phyloP scores from a whole-genome alignment of 306 rosid genomes.

The Glycyrrhiza uralensis region DNA sequence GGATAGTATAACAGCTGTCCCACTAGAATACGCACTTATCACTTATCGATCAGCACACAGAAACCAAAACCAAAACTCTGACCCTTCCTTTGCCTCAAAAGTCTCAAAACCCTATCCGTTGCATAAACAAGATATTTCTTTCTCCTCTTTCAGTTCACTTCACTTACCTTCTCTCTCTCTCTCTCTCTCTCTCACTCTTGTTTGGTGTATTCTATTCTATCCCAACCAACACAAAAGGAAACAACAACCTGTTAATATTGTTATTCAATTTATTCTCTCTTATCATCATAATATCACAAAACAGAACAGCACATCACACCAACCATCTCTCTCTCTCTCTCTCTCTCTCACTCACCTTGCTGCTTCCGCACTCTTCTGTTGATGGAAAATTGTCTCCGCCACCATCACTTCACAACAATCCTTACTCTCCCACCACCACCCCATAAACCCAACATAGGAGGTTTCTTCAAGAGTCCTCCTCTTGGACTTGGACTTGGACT shows the following conservation, averaged over 20 bases:
- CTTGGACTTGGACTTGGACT: too few species aligned
- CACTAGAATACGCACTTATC: slow-evolving; percentile 36
- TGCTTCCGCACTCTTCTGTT: slow-evolving; percentile 5
- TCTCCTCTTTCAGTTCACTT: too few species aligned
- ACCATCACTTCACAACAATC: neutral
- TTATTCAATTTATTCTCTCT: neutral
- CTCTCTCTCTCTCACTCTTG: neutral
- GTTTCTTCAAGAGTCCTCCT: slow-evolving; percentile 16
- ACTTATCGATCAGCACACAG: slow-evolving; percentile 38
- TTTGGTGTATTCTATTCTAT: neutral
- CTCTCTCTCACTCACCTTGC: neutral
- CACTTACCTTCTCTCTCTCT: neutral
- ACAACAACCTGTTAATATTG: neutral
- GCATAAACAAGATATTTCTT: neutral
- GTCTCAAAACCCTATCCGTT: slow-evolving; percentile 29
- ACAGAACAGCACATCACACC: neutral
- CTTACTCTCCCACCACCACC: slow-evolving; percentile 7
- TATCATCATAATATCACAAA: too few species aligned
- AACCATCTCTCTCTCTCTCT: neutral
- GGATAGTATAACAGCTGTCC: slow-evolving; percentile 18
- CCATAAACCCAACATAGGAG: neutral
- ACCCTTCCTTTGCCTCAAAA: slow-evolving; percentile 18
- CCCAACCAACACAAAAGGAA: neutral
- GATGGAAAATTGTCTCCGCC: slow-evolving; percentile 39
- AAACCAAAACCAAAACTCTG: neutral